A percentile compares a stretch with the other conserved stretches of the same genome.
Conservation (phyloP, 2,329 filamentous ascomycete genomes). For the Dothideomycetes sp. region DNA sequence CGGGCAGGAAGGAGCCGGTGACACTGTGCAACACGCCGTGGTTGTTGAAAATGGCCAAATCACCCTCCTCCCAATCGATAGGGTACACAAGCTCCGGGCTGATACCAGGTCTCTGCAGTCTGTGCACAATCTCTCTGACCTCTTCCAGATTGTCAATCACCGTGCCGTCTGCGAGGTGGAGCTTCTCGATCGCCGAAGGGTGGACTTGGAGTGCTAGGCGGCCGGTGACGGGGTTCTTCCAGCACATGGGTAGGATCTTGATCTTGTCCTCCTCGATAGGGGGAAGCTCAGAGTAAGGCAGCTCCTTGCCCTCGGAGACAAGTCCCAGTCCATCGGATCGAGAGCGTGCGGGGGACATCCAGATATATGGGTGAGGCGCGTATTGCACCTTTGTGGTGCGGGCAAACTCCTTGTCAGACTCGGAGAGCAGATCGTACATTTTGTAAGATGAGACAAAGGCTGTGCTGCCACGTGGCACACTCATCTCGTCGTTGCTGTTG, state of each 20-base stretch:
- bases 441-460: conserved; percentile 62
- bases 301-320: conserved; percentile 53
- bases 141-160: conserved; percentile 57
- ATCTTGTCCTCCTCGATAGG: conserved; percentile 55
- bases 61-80: conserved; percentile 68
- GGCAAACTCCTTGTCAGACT: conserved; percentile 56
- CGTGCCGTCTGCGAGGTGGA: conserved; percentile 55
- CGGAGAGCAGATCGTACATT: conserved; percentile 58
- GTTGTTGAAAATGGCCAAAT: conserved; percentile 70
- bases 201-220: conserved; percentile 62
- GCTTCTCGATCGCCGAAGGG: conserved; percentile 57
- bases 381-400: conserved; percentile 61
- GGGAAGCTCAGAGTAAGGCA: conserved; percentile 49
- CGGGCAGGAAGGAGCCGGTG: conserved; percentile 59
- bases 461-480: conserved; percentile 63
- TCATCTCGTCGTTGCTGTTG: conserved; percentile 52
- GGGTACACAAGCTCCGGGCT: conserved; percentile 57
- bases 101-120: conserved; percentile 62
- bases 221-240: conserved; percentile 63
- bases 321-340: conserved; percentile 61
- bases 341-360: conserved; percentile 62
- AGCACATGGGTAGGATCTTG: conserved; percentile 64
- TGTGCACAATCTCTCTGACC: conserved; percentile 61
- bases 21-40: conserved; percentile 65
- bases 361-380: conserved; percentile 69